Evolutionary conservation across 73 alveolate genomes (phyloP).

Genomic region (Effrenium voratum): DNA sequence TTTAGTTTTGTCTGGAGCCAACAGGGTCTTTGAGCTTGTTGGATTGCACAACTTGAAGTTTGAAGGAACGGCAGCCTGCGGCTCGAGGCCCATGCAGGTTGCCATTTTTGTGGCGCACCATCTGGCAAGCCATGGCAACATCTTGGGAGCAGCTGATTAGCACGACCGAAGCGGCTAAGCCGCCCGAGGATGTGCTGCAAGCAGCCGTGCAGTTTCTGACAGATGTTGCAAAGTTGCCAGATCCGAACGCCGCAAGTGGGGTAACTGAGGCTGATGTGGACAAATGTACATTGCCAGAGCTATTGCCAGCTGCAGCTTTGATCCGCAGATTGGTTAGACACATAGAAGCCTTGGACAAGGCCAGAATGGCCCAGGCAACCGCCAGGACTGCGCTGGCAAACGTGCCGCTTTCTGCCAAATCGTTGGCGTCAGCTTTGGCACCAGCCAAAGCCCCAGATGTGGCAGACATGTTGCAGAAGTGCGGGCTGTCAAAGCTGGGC

Average conservation of each 20-base stretch:
- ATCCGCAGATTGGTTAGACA: not conserved
- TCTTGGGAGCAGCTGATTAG: not conserved
- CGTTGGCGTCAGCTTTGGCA: constrained; percentile 12
- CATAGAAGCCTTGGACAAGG: not conserved
- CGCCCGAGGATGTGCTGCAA: not conserved
- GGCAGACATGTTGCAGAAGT: not conserved
- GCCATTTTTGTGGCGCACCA: not conserved
- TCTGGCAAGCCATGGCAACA: not conserved
- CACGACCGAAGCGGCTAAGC: no score
- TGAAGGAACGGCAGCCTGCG: not conserved
- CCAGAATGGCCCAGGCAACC: not conserved
- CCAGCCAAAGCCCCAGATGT: not conserved
- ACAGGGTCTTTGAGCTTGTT: not conserved
- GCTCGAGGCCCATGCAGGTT: not conserved
- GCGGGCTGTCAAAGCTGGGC: not conserved
- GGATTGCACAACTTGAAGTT: not conserved
- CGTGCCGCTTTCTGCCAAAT: not conserved
- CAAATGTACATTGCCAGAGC: not conserved
- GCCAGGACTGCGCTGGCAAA: not conserved
- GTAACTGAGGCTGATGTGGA: not conserved
- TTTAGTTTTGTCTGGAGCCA: not conserved
- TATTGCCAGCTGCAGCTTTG: not conserved
- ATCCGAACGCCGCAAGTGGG: not conserved
- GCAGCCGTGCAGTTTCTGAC: not conserved
- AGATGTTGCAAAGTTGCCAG: not conserved